Base-by-base conservation (phyloP, 768 basidiomycete species). In the Rhizopogon vinicolor region DNA sequence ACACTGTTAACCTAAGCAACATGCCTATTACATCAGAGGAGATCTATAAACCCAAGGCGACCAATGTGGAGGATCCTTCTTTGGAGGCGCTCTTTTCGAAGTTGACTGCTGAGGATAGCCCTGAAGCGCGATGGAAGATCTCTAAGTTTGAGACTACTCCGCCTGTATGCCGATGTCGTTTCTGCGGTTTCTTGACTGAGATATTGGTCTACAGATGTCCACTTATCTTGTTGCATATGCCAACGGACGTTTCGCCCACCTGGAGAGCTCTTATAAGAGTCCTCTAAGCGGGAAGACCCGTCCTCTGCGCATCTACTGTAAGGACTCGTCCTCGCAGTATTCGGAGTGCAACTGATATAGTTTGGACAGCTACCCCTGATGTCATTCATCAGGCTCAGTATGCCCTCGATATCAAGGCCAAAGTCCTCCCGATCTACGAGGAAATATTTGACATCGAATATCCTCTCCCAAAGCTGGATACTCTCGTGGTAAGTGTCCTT, bases 401-500 rank as follows among this genome's bases (percentile, higher is more conserved):
- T 63, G 89, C 90, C 13, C 84, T 98, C 41, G 92, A 95, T 61
- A 85, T 96, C 61, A 96, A 90, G 70, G 81, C 79, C 6, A 78
- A 77, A 31, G 89, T 91, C 9, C 73, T 97, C 13, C 93, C 94
- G 14, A 67, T 93, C n/a, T 98, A 95, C 69, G 95, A 98, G 72
- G 77, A 87, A 66, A 80, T 96, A 53, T 98, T 98, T 66, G 86
- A 95, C 60, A 86, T 98, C 60, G 89, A 88, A 55, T 98, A 87
- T 68, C 93, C 95, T 22, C 79, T 98, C 28, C 92, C 93, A 5
- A 98, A 98, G 75, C 80, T 98, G 43, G 96, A 98, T 65, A 95
- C 94, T 2, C 78, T 98, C 13, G 91, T 93, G 54, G 87, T 85
- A 67, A 55, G 84, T 70, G 19, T 31, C 35, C 41, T 53, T 41